These are phyloP conservation scores for Quercus lobata DNA, from an alignment of 331 rosid genomes.

Conservation along the genomic window DNA sequence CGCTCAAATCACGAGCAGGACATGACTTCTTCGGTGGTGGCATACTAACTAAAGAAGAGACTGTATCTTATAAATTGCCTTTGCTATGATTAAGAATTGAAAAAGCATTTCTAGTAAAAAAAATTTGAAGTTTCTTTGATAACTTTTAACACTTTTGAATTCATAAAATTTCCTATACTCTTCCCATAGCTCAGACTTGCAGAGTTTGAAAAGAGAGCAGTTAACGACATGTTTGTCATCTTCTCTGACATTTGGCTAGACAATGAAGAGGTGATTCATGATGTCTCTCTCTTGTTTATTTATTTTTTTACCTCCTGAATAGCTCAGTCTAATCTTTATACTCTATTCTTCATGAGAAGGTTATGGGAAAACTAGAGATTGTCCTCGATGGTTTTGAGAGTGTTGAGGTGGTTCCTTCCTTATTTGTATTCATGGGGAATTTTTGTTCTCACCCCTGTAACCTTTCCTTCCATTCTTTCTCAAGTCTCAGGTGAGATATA, in stretches of 20 bases:
- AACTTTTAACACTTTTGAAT: background rate
- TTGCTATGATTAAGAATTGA: background rate
- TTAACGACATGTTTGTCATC: conserved; percentile 84
- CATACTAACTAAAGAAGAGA: conserved; percentile 62
- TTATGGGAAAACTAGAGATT: conserved; percentile 65
- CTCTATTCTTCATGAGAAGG: conserved; percentile 62
- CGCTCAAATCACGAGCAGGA: conserved; percentile 58
- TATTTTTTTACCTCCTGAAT: background rate
- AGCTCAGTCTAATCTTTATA: conserved; percentile 25
- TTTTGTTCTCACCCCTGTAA: conserved; percentile 82
- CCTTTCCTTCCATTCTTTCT: conserved; percentile 68
- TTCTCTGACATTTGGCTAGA: conserved; percentile 88
- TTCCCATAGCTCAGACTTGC: conserved; percentile 63
- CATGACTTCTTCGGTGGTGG: conserved; percentile 81
- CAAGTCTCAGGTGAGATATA: conserved; percentile 66
- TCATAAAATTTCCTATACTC: conserved; percentile 29
- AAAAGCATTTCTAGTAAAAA: background rate
- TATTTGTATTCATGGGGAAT: conserved; percentile 94
- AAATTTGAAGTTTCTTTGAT: background rate
- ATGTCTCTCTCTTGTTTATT: background rate
- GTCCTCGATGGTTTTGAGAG: conserved; percentile 76
- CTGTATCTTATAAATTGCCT: conserved; percentile 44
- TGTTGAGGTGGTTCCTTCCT: conserved; percentile 78
- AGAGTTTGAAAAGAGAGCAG: conserved; percentile 70
- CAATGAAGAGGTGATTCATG: conserved; percentile 70